phyloP scores from a whole-genome alignment of 2,329 filamentous ascomycete genomes.

The Talaromyces atroroseus region DNA sequence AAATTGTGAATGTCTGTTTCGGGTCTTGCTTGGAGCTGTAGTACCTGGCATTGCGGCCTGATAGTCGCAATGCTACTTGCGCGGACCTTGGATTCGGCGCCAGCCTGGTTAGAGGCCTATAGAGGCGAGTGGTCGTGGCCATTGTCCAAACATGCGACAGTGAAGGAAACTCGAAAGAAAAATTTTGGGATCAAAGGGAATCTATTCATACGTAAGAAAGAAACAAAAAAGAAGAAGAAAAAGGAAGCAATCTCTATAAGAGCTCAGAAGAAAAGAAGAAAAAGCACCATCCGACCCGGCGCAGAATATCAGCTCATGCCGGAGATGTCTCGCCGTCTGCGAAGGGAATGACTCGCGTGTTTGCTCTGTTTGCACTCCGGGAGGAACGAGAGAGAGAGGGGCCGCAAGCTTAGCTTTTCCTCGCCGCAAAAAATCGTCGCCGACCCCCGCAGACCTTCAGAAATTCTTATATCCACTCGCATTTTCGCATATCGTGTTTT shows the following conservation, averaged over 20 bases:
- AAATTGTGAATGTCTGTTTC: conserved; percentile 32
- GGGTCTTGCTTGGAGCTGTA: conserved; percentile 7
- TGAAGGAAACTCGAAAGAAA: neutral
- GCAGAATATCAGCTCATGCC: conserved; percentile 3
- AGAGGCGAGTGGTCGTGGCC: conserved; percentile 5
- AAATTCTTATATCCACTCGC: neutral
- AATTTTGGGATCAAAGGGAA: neutral
- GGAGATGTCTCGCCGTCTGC: conserved; percentile 2
- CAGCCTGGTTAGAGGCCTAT: conserved; percentile 1
- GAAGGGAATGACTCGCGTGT: neutral
- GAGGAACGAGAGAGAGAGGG: too few relatives aligned
- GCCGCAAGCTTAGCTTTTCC: conserved; percentile 12
- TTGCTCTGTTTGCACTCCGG: conserved; percentile 12
- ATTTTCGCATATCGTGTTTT: neutral
- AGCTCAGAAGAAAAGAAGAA: neutral
- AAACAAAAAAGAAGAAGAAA: neutral
- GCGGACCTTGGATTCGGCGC: neutral
- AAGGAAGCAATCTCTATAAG: neutral
- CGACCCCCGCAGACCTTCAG: conserved; percentile 12
- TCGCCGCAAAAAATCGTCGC: conserved; percentile 15
- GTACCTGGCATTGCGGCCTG: conserved; percentile 23
- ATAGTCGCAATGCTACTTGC: conserved; percentile 13
- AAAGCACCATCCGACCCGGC: neutral
- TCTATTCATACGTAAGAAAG: neutral
- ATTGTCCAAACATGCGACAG: neutral